Evolutionary conservation across 2,329 filamentous ascomycete species (phyloP).

Genomic region (Annulohypoxylon truncatum): DNA sequence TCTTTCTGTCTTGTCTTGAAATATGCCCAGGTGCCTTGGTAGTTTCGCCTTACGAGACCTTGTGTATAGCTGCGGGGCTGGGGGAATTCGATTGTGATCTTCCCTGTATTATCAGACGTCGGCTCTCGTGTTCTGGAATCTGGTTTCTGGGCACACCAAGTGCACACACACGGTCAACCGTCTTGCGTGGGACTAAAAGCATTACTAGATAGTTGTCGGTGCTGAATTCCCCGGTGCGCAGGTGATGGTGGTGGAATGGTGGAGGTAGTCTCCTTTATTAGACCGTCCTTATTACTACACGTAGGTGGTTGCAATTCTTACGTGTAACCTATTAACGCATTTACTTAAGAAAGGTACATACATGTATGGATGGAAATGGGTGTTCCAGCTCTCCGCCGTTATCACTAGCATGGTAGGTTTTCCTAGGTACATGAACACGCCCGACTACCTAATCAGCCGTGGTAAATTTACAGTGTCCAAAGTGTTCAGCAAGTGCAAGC

Average conservation of each 20-base stretch:
- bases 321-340: constrained; percentile 8
- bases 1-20: background rate
- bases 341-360: background rate
- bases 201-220: constrained; percentile 7
- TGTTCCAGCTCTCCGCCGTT: constrained; percentile 8
- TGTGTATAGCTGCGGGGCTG: constrained; percentile 16
- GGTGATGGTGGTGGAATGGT: background rate
- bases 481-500: background rate
- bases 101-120: constrained; percentile 24
- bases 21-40: constrained; percentile 1
- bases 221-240: constrained; percentile 13
- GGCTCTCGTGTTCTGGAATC: constrained; percentile 9
- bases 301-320: constrained; percentile 10
- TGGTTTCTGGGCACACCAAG: background rate
- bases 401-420: background rate
- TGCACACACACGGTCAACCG: background rate
- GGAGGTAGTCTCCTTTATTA: constrained; percentile 25
- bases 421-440: background rate
- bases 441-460: constrained; percentile 1
- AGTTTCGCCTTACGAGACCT: constrained; percentile 15
- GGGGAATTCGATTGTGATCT: constrained; percentile 35
- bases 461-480: constrained; percentile 9
- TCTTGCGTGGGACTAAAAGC: constrained; percentile 3
- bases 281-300: constrained; percentile 24
- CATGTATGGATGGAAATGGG: background rate